Base-by-base conservation (phyloP, 2,329 filamentous ascomycete genomes). In the Aspergillus floridensis region DNA sequence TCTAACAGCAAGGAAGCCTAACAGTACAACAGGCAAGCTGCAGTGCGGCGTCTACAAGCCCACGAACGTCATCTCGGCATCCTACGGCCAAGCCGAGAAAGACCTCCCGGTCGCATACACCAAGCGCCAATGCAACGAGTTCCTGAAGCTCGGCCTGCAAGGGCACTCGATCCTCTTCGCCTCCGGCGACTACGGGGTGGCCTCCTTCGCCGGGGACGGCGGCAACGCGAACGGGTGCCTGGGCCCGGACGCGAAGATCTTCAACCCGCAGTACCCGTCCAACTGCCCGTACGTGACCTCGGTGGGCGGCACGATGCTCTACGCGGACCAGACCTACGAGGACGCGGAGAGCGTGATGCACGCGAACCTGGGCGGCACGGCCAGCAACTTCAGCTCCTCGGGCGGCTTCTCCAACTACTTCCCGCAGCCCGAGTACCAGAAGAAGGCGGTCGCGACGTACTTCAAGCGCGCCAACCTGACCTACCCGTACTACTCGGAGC, bases 11-110 rank as follows among this genome's bases (percentile, higher is more conserved):
- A 2, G 6, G 5, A 12, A n/a, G 46, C 4, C 38, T 52, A 19
- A 51, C 31, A 7, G 26, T 29, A 41, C 12, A 2, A 1, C 16
- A 58, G 56, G 56, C 29, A 41, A 58, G 38, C 71, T 79, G 12
- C 75, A 80, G 63, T 82, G 81, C 59, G 80, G 80, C 7, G 75
- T 80, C 21, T 83, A 80, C 73, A 76, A 80, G 64, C 81, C 83
- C 2, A 82, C 84, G 10, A 84, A 85, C 62, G 83, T 86, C 6
- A 79, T 85, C 60, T 80, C 78, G 41, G 82, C 87, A 63, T 83
- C 80, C 3, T 86, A 86, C 67, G 83, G 83, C 50, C 80, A 80
- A 47, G 77, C 80, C 48, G 84, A 87, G 70, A 72, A 74, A 5
- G 81, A 81, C 22, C 75, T 86, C 21, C 84, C 84, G 0, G 71